Base-by-base conservation (phyloP, 1,284 basidiomycete species). In the Marasmius sp. region DNA sequence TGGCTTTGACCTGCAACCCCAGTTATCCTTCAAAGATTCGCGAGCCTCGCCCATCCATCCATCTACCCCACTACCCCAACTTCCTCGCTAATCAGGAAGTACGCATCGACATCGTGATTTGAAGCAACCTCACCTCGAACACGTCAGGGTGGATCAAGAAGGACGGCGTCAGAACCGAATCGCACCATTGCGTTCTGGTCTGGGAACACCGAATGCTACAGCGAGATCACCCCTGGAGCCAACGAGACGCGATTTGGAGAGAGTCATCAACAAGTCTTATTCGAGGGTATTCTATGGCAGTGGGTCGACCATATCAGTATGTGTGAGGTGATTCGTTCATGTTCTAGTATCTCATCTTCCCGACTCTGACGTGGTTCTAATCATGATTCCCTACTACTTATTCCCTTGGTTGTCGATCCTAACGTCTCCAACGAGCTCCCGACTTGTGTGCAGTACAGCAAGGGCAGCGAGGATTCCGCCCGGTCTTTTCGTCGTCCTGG, bases 171-270 rank as follows among this genome's bases (percentile, higher is more conserved):
- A 76, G 82, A 80, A 43, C 88, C 98, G 59, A 96, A 97, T 75
- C 90, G 89, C 63, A 86, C 94, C 66, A 80, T 98, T 66, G 91
- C 97, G 62, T 96, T 97, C 82, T 98, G 95, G 95, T 97, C 95
- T 37, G 97, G 96, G 74, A 98, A 99, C 83, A 99, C 97, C 41
- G 97, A 99, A 84, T 92, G 97, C 65, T 99, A 97, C 87, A 91
- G 93, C 71, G 93, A 95, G 68, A 89, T 99, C 77, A 88, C 98
- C 72, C 84, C 93, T 14, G 96, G 97, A 56, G 88, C 98, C 69
- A 98, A 99, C 77, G 97, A 99, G 77, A 96, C 95, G 96, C 56
- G 97, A 99, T 81, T 95, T 93, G 68, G 97, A 95, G 86, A 87
- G 94, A 59, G 97, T 97, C n/a, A n/a, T n/a, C n/a, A n/a, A n/a